These are phyloP conservation scores for Pneumocystis murina DNA, from an alignment of 1,139 yeast species.

Conservation along the genomic window DNA sequence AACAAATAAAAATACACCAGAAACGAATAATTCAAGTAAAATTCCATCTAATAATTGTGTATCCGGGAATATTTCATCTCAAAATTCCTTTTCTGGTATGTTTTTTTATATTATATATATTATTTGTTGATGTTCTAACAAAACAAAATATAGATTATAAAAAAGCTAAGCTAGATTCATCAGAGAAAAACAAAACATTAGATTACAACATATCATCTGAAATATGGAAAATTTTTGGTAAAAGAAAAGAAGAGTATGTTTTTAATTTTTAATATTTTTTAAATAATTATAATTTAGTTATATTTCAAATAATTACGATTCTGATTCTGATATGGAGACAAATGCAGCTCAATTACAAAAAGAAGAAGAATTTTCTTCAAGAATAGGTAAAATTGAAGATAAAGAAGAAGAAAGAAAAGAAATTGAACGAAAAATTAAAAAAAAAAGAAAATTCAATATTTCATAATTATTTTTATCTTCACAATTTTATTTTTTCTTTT, in stretches of 20 bases:
- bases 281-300: background rate
- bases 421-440: background rate
- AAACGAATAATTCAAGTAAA: background rate
- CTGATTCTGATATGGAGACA: slow-evolving; percentile 1
- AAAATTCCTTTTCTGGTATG: background rate
- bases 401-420: background rate
- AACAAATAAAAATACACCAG: background rate
- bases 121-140: background rate
- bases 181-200: background rate
- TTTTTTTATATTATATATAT: background rate
- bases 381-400: background rate
- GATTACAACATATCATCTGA: background rate
- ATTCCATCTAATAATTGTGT: background rate
- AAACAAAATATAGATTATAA: background rate
- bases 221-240: slow-evolving; percentile 1
- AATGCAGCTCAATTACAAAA: background rate
- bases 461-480: background rate
- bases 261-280: background rate
- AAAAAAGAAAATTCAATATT: background rate
- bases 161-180: background rate
- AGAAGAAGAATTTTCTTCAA: background rate
- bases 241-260: background rate
- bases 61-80: background rate
- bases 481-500: background rate
- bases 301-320: background rate